Percentiles rank a stretch among this genome's conserved stretches.
phyloP scores from a whole-genome alignment of 768 basidiomycete species.

The Coprinopsis cinerea region DNA sequence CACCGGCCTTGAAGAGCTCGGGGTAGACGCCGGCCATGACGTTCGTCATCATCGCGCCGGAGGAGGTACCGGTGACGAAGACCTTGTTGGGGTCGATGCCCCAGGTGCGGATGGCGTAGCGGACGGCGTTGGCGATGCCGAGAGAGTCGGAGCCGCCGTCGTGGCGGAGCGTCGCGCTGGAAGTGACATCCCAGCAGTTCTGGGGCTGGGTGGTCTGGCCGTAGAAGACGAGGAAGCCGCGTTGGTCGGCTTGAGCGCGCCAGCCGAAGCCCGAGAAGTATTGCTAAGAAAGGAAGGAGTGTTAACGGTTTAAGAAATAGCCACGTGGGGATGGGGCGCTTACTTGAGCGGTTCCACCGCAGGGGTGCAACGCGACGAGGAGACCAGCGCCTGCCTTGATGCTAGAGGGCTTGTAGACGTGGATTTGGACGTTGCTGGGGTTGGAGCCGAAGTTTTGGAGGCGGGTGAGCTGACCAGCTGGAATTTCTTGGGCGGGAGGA shows the following conservation, averaged over 20 bases:
- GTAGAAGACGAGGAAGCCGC: conserved; percentile 49
- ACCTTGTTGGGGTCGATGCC: conserved; percentile 40
- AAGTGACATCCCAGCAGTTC: conserved; percentile 50
- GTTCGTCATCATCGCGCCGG: conserved; percentile 58
- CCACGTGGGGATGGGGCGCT: neutral
- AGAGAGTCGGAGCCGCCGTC: conserved; percentile 51
- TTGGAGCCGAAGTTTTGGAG: conserved; percentile 41
- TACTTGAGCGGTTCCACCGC: conserved; percentile 42
- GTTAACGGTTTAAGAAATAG: neutral
- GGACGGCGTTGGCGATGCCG: conserved; percentile 39
- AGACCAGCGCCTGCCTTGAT: conserved; percentile 34
- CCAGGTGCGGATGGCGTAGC: conserved; percentile 42
- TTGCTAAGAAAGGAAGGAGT: conserved; percentile 5
- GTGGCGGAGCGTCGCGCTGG: conserved; percentile 44
- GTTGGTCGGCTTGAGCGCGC: conserved; percentile 42
- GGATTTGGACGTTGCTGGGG: conserved; percentile 46
- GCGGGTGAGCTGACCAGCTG: conserved; percentile 4
- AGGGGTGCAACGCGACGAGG: conserved; percentile 50
- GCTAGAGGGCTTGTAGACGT: conserved; percentile 34
- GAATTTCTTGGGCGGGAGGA: neutral
- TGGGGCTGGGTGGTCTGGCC: conserved; percentile 34
- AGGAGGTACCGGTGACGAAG: conserved; percentile 48
- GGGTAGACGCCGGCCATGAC: conserved; percentile 51
- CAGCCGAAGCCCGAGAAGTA: conserved; percentile 45
- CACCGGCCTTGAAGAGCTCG: conserved; percentile 44